Percentiles rank a stretch among this genome's conserved stretches.
These are phyloP conservation scores for Ophiocordyceps camponoti-saundersi DNA, from an alignment of 2,329 filamentous ascomycete species.

Conservation along the genomic window DNA sequence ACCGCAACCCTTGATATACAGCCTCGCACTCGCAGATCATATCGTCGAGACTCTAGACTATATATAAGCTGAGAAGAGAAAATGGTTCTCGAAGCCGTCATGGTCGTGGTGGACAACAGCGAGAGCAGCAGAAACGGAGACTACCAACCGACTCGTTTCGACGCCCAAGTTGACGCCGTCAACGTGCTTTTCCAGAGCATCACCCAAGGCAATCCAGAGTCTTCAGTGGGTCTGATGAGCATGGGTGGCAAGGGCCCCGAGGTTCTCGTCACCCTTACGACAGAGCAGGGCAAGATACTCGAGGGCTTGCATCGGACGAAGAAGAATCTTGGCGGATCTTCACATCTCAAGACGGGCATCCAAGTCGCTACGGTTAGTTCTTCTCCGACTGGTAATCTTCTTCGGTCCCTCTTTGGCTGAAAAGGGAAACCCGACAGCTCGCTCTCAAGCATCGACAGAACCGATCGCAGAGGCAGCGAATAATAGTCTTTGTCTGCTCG, in stretches of 20 bases:
- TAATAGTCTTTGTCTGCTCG: constrained; percentile 94
- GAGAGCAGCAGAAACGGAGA: constrained; percentile 97
- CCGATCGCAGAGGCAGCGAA: constrained; percentile 88
- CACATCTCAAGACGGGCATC: constrained; percentile 82
- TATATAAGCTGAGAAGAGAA: constrained; percentile 27
- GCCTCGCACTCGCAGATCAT: too few species aligned
- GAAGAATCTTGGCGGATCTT: constrained; percentile 77
- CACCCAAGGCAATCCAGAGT: constrained; percentile 89
- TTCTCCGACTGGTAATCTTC: not conserved
- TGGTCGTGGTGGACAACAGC: constrained; percentile 99
- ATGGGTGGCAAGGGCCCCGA: constrained; percentile 98
- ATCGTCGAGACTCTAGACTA: too few species aligned
- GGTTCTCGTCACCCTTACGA: constrained; percentile 89
- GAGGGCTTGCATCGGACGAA: constrained; percentile 79
- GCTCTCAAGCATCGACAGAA: constrained; percentile 97
- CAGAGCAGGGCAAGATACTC: constrained; percentile 88
- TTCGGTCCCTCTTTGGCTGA: constrained; percentile 6
- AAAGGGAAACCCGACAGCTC: constrained; percentile 37
- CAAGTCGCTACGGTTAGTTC: constrained; percentile 75
- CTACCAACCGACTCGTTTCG: constrained; percentile 78
- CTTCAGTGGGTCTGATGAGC: constrained; percentile 93
- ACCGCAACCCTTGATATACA: too few species aligned
- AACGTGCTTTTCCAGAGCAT: constrained; percentile 93
- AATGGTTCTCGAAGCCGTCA: constrained; percentile 98
- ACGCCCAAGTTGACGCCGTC: constrained; percentile 89